These are phyloP conservation scores for Chalara sp. DNA, from an alignment of 2,329 filamentous ascomycete species.

Conservation along the genomic window DNA sequence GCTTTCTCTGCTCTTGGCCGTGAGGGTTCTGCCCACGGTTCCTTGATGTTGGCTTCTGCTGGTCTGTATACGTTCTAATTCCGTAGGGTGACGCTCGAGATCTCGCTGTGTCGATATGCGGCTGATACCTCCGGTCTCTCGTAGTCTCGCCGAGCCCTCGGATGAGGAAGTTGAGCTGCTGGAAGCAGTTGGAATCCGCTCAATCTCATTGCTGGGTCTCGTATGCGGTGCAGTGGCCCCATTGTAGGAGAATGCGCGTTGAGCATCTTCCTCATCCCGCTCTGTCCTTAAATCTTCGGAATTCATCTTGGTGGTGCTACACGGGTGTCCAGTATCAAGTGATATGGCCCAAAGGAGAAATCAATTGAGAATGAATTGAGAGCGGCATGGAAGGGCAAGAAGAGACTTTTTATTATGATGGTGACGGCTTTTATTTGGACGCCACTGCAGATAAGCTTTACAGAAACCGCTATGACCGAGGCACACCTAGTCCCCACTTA, in stretches of 20 bases:
- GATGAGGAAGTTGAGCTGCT: slow-evolving; percentile 44
- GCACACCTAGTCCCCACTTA: too few relatives aligned
- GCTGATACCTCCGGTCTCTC: slow-evolving; percentile 42
- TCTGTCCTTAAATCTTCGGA: slow-evolving; percentile 19
- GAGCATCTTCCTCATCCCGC: slow-evolving; percentile 44
- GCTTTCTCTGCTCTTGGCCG: slow-evolving; percentile 39
- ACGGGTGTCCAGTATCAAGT: too few relatives aligned
- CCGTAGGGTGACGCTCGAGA: slow-evolving; percentile 63
- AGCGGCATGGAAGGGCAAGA: too few relatives aligned
- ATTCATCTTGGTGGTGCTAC: slow-evolving; percentile 19
- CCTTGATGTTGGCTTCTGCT: slow-evolving; percentile 61
- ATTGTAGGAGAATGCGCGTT: slow-evolving; percentile 27
- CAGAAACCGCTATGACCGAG: too few relatives aligned
- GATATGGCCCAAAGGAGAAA: too few relatives aligned
- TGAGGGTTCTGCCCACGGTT: slow-evolving; percentile 56
- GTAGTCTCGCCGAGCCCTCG: slow-evolving; percentile 27
- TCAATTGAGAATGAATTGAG: too few relatives aligned
- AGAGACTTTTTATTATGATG: too few relatives aligned
- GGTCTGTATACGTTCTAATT: slow-evolving; percentile 65
- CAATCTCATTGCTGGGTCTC: slow-evolving; percentile 45
- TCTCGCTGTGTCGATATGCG: slow-evolving; percentile 59
- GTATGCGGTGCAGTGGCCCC: slow-evolving; percentile 13
- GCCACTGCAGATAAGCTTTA: too few relatives aligned
- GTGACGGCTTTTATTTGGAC: too few relatives aligned
- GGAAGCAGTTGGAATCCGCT: slow-evolving; percentile 49